These are phyloP conservation scores for Meyerozyma smithsonii DNA, from an alignment of 1,139 yeast genomes.

Conservation along the genomic window DNA sequence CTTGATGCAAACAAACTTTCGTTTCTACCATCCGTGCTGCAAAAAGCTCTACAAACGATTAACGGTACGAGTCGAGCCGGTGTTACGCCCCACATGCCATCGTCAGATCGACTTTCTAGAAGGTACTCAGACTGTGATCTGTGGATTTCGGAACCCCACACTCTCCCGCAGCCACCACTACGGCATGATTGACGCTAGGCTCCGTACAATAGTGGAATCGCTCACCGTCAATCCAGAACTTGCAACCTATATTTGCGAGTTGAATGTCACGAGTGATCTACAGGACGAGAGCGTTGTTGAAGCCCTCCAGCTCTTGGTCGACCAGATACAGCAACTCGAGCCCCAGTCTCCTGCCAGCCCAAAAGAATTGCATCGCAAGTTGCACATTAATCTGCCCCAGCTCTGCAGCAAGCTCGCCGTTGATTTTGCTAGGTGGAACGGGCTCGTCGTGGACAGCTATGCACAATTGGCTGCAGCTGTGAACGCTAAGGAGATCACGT, in stretches of 20 bases:
- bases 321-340: background rate
- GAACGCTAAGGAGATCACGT: conserved; percentile 11
- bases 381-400: background rate
- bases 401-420: background rate
- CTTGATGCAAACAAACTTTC: conserved; percentile 13
- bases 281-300: background rate
- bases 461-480: conserved; percentile 8
- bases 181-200: conserved; percentile 25
- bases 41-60: conserved; percentile 9
- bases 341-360: background rate
- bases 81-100: background rate
- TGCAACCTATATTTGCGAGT: conserved; percentile 17
- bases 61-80: conserved; percentile 6
- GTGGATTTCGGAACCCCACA: conserved; percentile 18
- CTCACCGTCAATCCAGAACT: conserved; percentile 26
- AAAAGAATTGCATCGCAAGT: conserved; percentile 1
- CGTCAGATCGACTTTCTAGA: conserved; percentile 21
- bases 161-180: conserved; percentile 13
- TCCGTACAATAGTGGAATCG: conserved; percentile 23
- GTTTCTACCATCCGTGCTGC: conserved; percentile 13
- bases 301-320: background rate
- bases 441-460: conserved; percentile 8
- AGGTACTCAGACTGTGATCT: conserved; percentile 19
- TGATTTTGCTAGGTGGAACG: conserved; percentile 1
- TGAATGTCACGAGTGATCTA: conserved; percentile 15